These are phyloP conservation scores for Hibiscus tridactylites DNA, from an alignment of 345 rosid genomes.

Conservation along the genomic window DNA sequence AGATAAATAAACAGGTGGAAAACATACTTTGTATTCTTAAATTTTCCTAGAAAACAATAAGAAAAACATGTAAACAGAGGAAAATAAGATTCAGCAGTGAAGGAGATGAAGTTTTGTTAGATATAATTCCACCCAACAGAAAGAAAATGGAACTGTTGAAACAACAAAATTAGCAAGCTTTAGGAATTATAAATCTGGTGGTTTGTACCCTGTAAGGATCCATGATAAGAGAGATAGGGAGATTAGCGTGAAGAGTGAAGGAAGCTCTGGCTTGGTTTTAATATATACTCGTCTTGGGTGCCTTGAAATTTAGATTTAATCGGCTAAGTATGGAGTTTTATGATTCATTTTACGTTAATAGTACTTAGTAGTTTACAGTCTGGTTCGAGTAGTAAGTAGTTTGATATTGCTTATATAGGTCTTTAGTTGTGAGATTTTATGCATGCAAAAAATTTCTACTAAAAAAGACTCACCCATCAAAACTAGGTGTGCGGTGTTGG, in stretches of 20 bases:
- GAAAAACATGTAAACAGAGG: neutral
- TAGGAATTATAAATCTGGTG: no score
- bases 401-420: no score
- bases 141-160: neutral
- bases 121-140: neutral
- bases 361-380: no score
- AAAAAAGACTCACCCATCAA: no score
- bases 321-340: no score
- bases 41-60: neutral
- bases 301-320: no score
- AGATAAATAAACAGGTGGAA: neutral
- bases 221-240: neutral
- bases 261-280: neutral
- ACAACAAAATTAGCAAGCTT: no score
- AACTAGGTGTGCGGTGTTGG: fast-evolving
- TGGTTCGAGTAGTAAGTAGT: no score
- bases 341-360: no score
- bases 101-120: neutral
- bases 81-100: neutral
- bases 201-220: slow-evolving; percentile 8
- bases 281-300: no score
- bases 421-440: no score
- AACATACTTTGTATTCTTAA: neutral
- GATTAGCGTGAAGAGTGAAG: neutral
- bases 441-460: no score